phyloP scores from a whole-genome alignment of 192 early-diverging fungal species.

The Umbelopsis ramanniana region DNA sequence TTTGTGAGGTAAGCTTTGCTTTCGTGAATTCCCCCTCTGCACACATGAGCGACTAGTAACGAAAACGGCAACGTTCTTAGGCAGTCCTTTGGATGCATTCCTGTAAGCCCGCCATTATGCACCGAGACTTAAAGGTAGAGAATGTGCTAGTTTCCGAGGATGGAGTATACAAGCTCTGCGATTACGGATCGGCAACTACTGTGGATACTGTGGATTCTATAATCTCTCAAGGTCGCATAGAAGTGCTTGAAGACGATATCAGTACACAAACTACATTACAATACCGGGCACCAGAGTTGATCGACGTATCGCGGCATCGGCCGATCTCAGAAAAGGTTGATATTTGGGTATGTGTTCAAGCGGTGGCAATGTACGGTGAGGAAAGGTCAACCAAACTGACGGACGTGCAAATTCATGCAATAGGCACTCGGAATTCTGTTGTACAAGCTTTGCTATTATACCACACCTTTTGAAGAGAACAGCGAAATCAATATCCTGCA shows the following conservation, averaged over 20 bases:
- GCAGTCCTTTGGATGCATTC: slow-evolving; percentile 62
- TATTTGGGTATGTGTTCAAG: neutral
- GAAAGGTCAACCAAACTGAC: no score
- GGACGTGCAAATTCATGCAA: neutral
- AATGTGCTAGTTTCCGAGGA: slow-evolving; percentile 66
- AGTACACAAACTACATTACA: slow-evolving; percentile 83
- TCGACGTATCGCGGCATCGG: slow-evolving; percentile 79
- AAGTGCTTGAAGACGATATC: slow-evolving; percentile 82
- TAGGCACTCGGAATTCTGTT: slow-evolving; percentile 93
- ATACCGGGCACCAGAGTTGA: slow-evolving; percentile 90
- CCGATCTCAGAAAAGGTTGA: slow-evolving; percentile 78
- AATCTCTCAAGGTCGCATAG: slow-evolving; percentile 66
- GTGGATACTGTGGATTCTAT: slow-evolving; percentile 38
- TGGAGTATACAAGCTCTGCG: slow-evolving; percentile 80
- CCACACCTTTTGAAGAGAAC: slow-evolving; percentile 93
- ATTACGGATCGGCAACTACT: slow-evolving; percentile 88
- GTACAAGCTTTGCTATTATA: slow-evolving; percentile 96
- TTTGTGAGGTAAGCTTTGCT: slow-evolving; percentile 6
- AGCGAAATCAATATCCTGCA: slow-evolving; percentile 90
- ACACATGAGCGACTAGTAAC: neutral
- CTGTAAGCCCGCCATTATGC: slow-evolving; percentile 71
- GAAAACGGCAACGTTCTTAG: neutral
- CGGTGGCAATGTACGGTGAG: neutral
- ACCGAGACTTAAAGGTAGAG: slow-evolving; percentile 82
- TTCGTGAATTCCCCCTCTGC: no score